These are phyloP conservation scores for Starmerella sp. DNA, from an alignment of 805 yeast species.

Conservation along the genomic window DNA sequence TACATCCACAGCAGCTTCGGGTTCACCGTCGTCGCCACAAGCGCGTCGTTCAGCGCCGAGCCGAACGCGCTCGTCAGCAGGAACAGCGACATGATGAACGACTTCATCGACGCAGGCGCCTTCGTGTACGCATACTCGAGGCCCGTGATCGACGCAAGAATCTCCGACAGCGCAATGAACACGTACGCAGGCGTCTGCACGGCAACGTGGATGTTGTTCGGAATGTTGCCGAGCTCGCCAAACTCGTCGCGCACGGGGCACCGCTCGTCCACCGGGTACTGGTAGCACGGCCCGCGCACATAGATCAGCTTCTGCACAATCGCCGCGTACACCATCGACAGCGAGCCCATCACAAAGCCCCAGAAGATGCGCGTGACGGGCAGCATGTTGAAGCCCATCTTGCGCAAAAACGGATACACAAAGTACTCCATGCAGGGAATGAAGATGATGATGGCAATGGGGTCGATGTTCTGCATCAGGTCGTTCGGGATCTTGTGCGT, in stretches of 20 bases:
- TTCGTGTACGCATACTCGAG: conserved; percentile 75
- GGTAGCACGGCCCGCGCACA: conserved; percentile 62
- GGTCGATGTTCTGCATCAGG: conserved; percentile 63
- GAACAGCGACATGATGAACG: conserved; percentile 50
- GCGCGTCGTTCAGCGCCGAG: conserved; percentile 63
- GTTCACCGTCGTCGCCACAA: conserved; percentile 53
- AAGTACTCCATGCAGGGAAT: conserved; percentile 58
- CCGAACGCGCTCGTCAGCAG: conserved; percentile 67
- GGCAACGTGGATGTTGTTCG: conserved; percentile 54
- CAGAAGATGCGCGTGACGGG: conserved; percentile 61
- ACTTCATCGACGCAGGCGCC: conserved; percentile 61
- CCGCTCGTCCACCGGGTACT: conserved; percentile 36
- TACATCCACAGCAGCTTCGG: conserved; percentile 65
- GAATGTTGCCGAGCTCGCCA: conserved; percentile 25
- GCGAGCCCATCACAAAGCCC: conserved; percentile 56
- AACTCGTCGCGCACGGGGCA: conserved; percentile 9
- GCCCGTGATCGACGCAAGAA: conserved; percentile 70
- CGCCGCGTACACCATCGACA: conserved; percentile 65
- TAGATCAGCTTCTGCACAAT: conserved; percentile 63
- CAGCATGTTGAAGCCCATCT: conserved; percentile 42
- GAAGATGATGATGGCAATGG: conserved; percentile 63
- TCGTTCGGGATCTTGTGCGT: conserved; percentile 72
- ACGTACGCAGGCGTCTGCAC: conserved; percentile 65
- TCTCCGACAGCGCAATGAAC: conserved; percentile 63
- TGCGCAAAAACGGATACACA: conserved; percentile 45